phyloP scores from a whole-genome alignment of 371 early-diverging fungal species.

The Lichtheimia hyalospora region DNA sequence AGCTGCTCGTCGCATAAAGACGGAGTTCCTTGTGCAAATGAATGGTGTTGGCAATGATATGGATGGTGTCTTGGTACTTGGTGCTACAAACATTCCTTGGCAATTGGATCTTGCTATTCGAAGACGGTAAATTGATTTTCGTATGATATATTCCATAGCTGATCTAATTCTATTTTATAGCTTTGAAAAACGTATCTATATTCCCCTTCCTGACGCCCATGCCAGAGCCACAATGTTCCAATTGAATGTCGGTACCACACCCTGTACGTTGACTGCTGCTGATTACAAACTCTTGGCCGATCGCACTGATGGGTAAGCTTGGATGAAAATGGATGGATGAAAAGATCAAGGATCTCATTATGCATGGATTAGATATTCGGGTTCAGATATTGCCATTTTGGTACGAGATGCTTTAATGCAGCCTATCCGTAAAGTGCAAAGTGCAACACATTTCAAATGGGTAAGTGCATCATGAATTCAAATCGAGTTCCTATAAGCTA shows the following conservation, averaged over 20 bases:
- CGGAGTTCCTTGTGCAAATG: slow-evolving; percentile 97
- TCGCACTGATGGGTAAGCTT: slow-evolving; percentile 76
- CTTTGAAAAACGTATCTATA: slow-evolving; percentile 97
- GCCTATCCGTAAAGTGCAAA: slow-evolving; percentile 94
- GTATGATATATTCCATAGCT: neutral
- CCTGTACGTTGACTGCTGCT: slow-evolving; percentile 67
- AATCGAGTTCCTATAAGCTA: neutral
- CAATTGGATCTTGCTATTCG: slow-evolving; percentile 92
- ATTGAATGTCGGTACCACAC: slow-evolving; percentile 88
- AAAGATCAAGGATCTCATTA: neutral
- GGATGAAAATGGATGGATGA: neutral
- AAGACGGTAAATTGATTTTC: slow-evolving; percentile 62
- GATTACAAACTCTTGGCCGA: slow-evolving; percentile 81
- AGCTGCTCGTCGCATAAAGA: slow-evolving; percentile 89
- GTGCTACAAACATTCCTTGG: slow-evolving; percentile 98
- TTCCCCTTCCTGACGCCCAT: slow-evolving; percentile 88
- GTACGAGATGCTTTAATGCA: slow-evolving; percentile 97
- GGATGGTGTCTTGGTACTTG: slow-evolving; percentile 91
- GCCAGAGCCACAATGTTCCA: slow-evolving; percentile 93
- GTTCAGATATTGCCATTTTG: slow-evolving; percentile 91
- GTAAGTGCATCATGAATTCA: slow-evolving; percentile 36
- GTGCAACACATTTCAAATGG: slow-evolving; percentile 93
- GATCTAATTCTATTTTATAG: slow-evolving; percentile 29
- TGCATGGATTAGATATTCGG: slow-evolving; percentile 69
- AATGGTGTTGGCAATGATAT: slow-evolving; percentile 96